These are phyloP conservation scores for Suillus ampliporus DNA, from an alignment of 768 basidiomycete genomes.

Conservation along the genomic window DNA sequence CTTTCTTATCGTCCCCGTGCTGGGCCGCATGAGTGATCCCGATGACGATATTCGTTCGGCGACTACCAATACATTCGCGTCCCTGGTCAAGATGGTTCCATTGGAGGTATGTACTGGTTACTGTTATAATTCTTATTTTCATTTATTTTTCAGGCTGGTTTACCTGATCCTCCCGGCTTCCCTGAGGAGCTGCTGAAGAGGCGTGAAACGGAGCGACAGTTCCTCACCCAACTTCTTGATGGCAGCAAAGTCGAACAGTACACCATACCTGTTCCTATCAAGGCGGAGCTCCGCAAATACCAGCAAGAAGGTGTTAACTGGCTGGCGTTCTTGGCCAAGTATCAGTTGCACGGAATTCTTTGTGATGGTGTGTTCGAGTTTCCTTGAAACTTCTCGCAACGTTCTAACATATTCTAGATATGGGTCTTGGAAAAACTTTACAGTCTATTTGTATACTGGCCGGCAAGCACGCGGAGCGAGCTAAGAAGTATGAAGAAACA, in stretches of 20 bases:
- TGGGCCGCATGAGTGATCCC: conserved; percentile 96
- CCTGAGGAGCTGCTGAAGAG: conserved; percentile 85
- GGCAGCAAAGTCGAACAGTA: conserved; percentile 95
- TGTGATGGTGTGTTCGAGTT: conserved; percentile 78
- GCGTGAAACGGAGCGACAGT: conserved; percentile 86
- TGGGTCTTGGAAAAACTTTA: conserved; percentile 98
- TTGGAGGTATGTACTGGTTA: conserved; percentile 68
- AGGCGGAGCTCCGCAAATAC: conserved; percentile 94
- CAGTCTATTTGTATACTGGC: conserved; percentile 98
- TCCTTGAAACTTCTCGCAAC: not conserved
- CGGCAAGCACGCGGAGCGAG: conserved; percentile 90
- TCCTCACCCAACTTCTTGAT: conserved; percentile 92
- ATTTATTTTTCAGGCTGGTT: conserved; percentile 67
- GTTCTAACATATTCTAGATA: conserved; percentile 61
- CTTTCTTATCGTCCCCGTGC: conserved; percentile 93
- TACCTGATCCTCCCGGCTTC: conserved; percentile 96
- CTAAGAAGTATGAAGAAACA: conserved; percentile 66
- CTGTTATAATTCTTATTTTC: not conserved
- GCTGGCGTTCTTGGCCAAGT: conserved; percentile 97
- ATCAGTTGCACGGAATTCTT: conserved; percentile 95
- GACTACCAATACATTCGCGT: conserved; percentile 97
- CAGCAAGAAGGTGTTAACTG: conserved; percentile 99
- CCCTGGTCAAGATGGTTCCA: conserved; percentile 97
- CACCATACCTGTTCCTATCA: conserved; percentile 82
- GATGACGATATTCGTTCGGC: conserved; percentile 92